Conservation (phyloP, 805 yeast genomes). For the Lachancea waltii region DNA sequence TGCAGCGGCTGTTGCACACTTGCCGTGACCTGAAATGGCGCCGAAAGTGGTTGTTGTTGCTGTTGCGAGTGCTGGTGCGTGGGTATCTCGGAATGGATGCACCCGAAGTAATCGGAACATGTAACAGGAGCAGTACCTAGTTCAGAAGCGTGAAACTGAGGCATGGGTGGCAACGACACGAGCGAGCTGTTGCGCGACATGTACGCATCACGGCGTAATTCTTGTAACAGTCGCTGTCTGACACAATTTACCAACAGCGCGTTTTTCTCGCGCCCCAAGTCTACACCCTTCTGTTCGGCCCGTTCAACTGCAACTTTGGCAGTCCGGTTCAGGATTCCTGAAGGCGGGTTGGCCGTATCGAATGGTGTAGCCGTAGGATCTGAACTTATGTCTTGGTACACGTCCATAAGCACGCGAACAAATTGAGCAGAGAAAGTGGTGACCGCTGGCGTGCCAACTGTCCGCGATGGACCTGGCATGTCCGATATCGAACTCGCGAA, state of each 20-base stretch:
- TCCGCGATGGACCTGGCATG: constrained; percentile 11
- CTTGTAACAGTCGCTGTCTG: constrained; percentile 34
- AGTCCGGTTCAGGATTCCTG: constrained; percentile 55
- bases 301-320: constrained; percentile 47
- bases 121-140: not conserved
- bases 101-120: constrained; percentile 6
- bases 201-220: constrained; percentile 26
- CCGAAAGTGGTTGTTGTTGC: constrained; percentile 1
- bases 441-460: constrained; percentile 4
- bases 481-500: constrained; percentile 29
- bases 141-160: constrained; percentile 7
- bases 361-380: constrained; percentile 66
- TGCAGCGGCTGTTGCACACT: constrained; percentile 3
- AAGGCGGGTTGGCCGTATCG: constrained; percentile 57
- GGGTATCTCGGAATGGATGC: too few relatives aligned
- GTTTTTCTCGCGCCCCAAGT: constrained; percentile 35
- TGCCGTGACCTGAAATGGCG: too few relatives aligned
- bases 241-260: constrained; percentile 34
- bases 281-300: constrained; percentile 31
- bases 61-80: not conserved
- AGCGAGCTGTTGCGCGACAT: constrained; percentile 26
- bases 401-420: constrained; percentile 40
- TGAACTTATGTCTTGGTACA: constrained; percentile 43
- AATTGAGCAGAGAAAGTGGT: constrained; percentile 32
- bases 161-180: constrained; percentile 21